Base-by-base conservation (phyloP, 495 filamentous ascomycete genomes). In the Aspergillus egyptiacus region DNA sequence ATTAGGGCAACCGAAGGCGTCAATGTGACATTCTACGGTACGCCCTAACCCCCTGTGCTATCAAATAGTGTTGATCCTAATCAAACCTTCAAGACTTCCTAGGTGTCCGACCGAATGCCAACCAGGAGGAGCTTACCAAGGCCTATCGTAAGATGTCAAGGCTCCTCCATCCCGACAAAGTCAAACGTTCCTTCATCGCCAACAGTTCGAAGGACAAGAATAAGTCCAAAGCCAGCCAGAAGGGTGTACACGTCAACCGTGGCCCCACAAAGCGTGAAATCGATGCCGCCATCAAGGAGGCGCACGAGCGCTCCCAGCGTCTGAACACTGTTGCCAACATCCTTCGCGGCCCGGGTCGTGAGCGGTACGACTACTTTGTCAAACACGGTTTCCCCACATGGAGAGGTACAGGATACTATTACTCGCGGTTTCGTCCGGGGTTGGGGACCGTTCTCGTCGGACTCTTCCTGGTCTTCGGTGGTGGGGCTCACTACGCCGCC, bases 361-460 rank as follows among this genome's bases (percentile, higher is more conserved):
- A 86, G 58, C 86, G 94, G 43, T 99, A 99, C 65, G 91, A 99
- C 65, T 82, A 96, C 65, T 99, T 99, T 72, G 72, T 99, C 45
- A 76, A 73, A 58, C 88, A 96, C 68, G 93, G 93, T 17, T 99
- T 99, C 68, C 93, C 93, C 9, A 82, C 78, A 39, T 98, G 94
- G 93, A 87, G 86, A 65, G 93, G 94, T 27, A 96, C 93, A 14
- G 94, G 91, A 44, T 99, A 97, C 75, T 97, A 96, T 75, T 99
- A 97, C 70, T 83, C 76, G 46, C 84, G 93, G 6, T 96, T 89
- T 76, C 80, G 93, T 22, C 93, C 93, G 1, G 93, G 93, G 9
- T 71, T 96, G 8, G 89, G 86, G 15, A 83, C 84, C 8, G 93
- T 96, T 37, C 65, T 97, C 42, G 42, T 82, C 9, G 89, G 91